These are phyloP conservation scores for Penicillium fimorum DNA, from an alignment of 495 filamentous ascomycete genomes.

Conservation along the genomic window DNA sequence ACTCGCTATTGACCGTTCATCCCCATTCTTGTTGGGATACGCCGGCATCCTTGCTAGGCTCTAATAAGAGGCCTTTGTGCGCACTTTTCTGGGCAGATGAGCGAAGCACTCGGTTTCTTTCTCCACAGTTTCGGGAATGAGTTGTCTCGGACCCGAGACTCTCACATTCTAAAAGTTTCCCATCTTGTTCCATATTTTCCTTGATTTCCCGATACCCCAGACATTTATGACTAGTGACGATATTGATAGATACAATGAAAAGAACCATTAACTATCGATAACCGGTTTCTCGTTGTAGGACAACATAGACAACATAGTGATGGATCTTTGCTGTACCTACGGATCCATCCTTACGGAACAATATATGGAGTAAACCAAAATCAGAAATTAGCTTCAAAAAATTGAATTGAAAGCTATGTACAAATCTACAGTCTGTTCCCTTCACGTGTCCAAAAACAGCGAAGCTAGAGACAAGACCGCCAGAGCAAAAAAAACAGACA, in stretches of 20 bases:
- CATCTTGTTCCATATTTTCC: background rate
- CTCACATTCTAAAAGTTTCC: background rate
- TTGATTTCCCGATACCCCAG: constrained; percentile 9
- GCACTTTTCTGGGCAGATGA: background rate
- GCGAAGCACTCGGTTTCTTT: background rate
- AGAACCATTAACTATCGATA: background rate
- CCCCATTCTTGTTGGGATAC: background rate
- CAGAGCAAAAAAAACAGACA: background rate
- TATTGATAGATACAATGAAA: constrained; percentile 1
- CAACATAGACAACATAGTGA: background rate
- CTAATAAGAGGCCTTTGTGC: background rate
- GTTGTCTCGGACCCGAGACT: background rate
- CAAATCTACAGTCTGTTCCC: constrained; percentile 18
- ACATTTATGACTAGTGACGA: constrained; percentile 7
- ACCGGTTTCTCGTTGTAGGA: background rate
- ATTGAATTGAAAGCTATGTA: constrained; percentile 29
- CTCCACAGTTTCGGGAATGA: background rate
- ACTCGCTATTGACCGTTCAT: background rate
- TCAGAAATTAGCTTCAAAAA: constrained; percentile 23
- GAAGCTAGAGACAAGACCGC: background rate
- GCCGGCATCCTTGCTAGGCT: background rate
- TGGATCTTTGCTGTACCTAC: background rate
- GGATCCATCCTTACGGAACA: background rate
- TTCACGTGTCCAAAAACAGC: constrained; percentile 2
- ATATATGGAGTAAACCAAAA: background rate